Percentiles rank a stretch among this genome's conserved stretches.
These are phyloP conservation scores for Diospyros kaki DNA, from an alignment of 148 eudicot species.

Conservation along the genomic window DNA sequence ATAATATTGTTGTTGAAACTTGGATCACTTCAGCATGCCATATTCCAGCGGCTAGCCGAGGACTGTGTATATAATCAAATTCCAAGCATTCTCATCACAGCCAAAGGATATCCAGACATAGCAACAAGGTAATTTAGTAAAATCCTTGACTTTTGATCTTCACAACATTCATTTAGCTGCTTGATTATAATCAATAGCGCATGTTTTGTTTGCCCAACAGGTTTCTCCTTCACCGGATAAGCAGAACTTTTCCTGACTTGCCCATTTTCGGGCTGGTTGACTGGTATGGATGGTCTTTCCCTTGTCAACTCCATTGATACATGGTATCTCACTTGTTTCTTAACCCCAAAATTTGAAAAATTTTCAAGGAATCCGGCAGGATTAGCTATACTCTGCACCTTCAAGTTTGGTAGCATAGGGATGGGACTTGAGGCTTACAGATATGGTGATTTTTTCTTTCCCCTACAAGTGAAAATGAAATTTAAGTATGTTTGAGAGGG, in stretches of 20 bases:
- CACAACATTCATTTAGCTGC: background rate
- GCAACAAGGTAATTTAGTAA: slow-evolving; percentile 70
- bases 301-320: background rate
- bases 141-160: background rate
- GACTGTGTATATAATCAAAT: slow-evolving; percentile 84
- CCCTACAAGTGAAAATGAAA: background rate
- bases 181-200: background rate
- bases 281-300: slow-evolving; percentile 47
- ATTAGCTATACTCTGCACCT: slow-evolving; percentile 83
- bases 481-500: background rate
- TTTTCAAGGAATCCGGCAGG: slow-evolving; percentile 91
- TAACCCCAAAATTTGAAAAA: background rate
- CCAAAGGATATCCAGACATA: slow-evolving; percentile 94
- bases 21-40: slow-evolving; percentile 64
- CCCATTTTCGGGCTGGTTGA: slow-evolving; percentile 85
- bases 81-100: slow-evolving; percentile 93
- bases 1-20: background rate
- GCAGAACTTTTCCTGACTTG: slow-evolving; percentile 69
- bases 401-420: slow-evolving; percentile 86
- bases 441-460: slow-evolving; percentile 50
- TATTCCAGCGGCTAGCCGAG: slow-evolving; percentile 94
- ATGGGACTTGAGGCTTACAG: slow-evolving; percentile 97
- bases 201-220: slow-evolving; percentile 34
- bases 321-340: background rate
- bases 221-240: slow-evolving; percentile 82